Evolutionary conservation across 345 rosid genomes (phyloP), one percentile per base, ranked within the genome.

Genomic region (Cardamine resedifolia): DNA sequence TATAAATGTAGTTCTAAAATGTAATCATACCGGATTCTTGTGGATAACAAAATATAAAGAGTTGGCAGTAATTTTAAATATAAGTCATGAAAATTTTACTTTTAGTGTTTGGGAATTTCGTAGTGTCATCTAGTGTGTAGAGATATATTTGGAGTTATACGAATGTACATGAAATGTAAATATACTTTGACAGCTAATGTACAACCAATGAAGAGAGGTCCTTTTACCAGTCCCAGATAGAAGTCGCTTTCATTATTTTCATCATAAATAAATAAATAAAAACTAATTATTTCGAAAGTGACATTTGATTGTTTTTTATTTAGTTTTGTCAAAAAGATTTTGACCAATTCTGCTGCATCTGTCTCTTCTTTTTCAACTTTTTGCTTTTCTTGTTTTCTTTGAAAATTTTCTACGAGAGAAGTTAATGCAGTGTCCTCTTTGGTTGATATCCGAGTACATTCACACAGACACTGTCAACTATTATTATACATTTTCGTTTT

Each of bases 121-220:
- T 38, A 39, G 30, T 49, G 41, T 36, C 19, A 43, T 38, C 6
- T 12, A 38, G n/a, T 14, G 57, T 50, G 8, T 19, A 10, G 4
- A 19, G 6, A 56, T 73, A 65, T 20, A 56, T 57, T 56, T 47
- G 31, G 71, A 73, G 28, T 49, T 58, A n/a, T 50, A 50, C 28
- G 47, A 49, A 59, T 59, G 56, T n/a, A 74, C 21, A 24, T 8
- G 24, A 58, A 27, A 58, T 43, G 51, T 24, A 18, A 18, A 34
- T 1, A 43, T 38, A 61, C 0, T 8, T n/a, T 77, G 76, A 71
- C 80, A 71, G 80, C 76, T 77, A 64, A 71, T 77, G 20, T 64
- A 70, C 80, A 77, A 58, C 80, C 56, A 77, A 70, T 64, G 63
- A 10, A 44, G 74, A 61, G 71, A 64, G 63, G 80, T 77, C 72